Evolutionary conservation across 805 yeast species (phyloP), one percentile per base, ranked within the genome.

Genomic region (Clavispora vitiphila): DNA sequence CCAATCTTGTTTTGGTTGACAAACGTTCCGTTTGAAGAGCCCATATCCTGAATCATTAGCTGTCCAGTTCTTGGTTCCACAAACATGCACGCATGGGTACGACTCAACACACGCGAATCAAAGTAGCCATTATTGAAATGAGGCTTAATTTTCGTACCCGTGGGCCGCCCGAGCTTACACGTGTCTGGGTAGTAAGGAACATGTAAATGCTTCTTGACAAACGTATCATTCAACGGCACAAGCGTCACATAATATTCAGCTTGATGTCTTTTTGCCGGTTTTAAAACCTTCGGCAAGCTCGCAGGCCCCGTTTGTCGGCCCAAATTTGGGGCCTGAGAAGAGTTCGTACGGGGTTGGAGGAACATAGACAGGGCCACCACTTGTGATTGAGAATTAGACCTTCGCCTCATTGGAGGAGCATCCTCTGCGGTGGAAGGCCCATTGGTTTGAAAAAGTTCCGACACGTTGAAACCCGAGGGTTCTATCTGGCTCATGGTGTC

Each of bases 21-120:
- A 60, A 84, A 95, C 0, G 99, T 91, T 8, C 99, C 99, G 62
- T 93, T 93, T 19, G 96, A 85, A 2, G 95, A 84, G 43, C 89
- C 88, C 56, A 89, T 74, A 65, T 93, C 99, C 50, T 82, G 79
- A 20, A 93, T 74, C 72, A 74, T 87, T 16, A 95, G 72, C 44
- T 74, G 75, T 5, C 90, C 89, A 4, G 68, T 64, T 20, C 61
- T 61, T 14, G 78, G 70, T 51, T 86, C 93, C 27, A 89, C 78
- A 68, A 78, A 86, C 48, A 93, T 66, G 54, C 86, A 91, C 0
- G 99, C 99, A 64, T 93, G 99, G 56, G 86, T 93, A 50, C 99
- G 71, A 15, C 95, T 83, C 35, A 93, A 74, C 9, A 95, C 98
- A 22, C 98, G 71, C 9, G 96, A 87, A 64, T 93, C 98, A 57